Conservation (phyloP, 495 filamentous ascomycete genomes). For the Xylaria bambusicola region DNA sequence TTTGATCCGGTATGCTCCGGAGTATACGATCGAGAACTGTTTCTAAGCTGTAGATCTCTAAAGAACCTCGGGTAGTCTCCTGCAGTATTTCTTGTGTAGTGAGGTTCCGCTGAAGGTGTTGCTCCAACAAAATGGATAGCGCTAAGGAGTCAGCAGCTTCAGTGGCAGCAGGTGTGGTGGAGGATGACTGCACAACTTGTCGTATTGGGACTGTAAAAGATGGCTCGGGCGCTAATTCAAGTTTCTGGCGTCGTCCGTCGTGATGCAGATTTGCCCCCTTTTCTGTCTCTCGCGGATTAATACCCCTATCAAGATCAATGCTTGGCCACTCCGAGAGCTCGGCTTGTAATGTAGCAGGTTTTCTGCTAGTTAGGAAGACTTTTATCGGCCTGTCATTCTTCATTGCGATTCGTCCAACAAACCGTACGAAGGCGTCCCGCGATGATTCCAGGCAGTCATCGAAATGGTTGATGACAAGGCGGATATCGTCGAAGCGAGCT, state of each 20-base stretch:
- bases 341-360: not conserved
- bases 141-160: not conserved
- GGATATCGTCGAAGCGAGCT: not conserved
- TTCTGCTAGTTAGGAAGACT: not conserved
- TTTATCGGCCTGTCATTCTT: not conserved
- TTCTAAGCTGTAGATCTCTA: not conserved
- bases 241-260: not conserved
- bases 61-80: not conserved
- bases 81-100: conserved; percentile 1
- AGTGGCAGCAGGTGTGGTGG: not conserved
- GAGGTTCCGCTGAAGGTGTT: not conserved
- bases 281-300: not conserved
- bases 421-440: not conserved
- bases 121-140: not conserved
- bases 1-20: not conserved
- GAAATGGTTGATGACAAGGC: not conserved
- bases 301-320: not conserved
- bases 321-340: not conserved
- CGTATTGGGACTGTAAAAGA: no score
- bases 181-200: not conserved
- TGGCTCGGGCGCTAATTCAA: not conserved
- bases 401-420: not conserved
- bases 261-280: not conserved
- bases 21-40: not conserved
- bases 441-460: not conserved